These are phyloP conservation scores for Solanum verrucosum DNA, from an alignment of 257 asterid species.

Conservation along the genomic window DNA sequence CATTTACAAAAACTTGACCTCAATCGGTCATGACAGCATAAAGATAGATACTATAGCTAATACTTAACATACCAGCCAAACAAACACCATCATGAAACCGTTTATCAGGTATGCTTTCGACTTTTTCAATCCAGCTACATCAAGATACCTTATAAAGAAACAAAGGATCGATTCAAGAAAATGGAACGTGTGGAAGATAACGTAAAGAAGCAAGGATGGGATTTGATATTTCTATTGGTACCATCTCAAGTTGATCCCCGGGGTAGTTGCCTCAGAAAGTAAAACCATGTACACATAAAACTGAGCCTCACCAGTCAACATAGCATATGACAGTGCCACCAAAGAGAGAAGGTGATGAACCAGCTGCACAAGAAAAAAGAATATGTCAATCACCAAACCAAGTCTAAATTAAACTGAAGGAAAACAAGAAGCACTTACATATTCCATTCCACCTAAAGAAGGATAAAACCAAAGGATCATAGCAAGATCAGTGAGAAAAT, in stretches of 20 bases:
- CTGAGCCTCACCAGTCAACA: conserved; percentile 86
- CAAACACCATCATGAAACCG: conserved; percentile 51
- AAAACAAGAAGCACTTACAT: conserved; percentile 46
- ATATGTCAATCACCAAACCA: not conserved
- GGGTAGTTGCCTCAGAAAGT: conserved; percentile 85
- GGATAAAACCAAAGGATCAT: conserved; percentile 86
- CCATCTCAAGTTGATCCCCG: conserved; percentile 84
- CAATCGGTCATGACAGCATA: not conserved
- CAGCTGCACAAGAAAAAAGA: conserved; percentile 32
- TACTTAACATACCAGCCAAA: conserved; percentile 55
- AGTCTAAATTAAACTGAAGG: not conserved
- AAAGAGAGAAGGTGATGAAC: conserved; percentile 76
- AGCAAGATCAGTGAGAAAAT: conserved; percentile 64
- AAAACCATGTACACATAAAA: conserved; percentile 55
- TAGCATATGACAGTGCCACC: conserved; percentile 40
- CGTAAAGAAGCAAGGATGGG: not conserved
- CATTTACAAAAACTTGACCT: not conserved
- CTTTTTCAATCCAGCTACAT: conserved; percentile 64
- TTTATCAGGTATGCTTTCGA: conserved; percentile 48
- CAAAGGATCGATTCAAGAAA: not conserved
- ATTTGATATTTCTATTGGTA: conserved; percentile 1
- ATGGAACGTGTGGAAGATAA: not conserved
- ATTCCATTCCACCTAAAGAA: conserved; percentile 73
- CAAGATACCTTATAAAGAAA: conserved; percentile 63
- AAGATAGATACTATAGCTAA: not conserved